These are phyloP conservation scores for Capronia epimyces DNA, from an alignment of 2,329 filamentous ascomycete species.

Conservation along the genomic window DNA sequence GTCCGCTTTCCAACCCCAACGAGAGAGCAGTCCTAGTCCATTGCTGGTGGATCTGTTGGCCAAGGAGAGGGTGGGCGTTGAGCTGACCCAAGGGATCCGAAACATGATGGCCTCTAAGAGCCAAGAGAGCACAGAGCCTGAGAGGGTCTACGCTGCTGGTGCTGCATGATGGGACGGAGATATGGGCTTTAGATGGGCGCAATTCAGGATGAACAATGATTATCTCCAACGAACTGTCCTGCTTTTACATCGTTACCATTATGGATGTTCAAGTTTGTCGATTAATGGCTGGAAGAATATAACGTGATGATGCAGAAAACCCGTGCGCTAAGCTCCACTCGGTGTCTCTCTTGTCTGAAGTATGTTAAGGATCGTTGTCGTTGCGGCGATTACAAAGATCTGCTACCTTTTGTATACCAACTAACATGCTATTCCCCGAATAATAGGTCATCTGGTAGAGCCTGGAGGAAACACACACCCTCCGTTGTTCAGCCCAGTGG, in stretches of 20 bases:
- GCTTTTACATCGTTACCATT: background rate
- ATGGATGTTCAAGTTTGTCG: background rate
- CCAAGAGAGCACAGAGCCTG: slow-evolving; percentile 13
- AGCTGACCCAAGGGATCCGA: slow-evolving; percentile 56
- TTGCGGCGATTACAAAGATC: no score
- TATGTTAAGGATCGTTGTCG: no score
- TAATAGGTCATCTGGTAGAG: no score
- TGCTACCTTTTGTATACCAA: no score
- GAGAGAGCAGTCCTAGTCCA: slow-evolving; percentile 81
- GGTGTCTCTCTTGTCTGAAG: no score
- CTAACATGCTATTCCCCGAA: no score
- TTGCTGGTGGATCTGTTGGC: slow-evolving; percentile 84
- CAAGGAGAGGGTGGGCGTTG: slow-evolving; percentile 91
- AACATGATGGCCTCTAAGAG: slow-evolving; percentile 33
- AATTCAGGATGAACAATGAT: background rate
- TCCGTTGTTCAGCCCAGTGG: no score
- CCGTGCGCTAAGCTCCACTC: background rate
- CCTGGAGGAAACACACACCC: no score
- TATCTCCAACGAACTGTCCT: background rate
- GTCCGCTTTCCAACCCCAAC: slow-evolving; percentile 61
- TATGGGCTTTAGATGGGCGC: background rate
- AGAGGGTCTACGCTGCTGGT: slow-evolving; percentile 27
- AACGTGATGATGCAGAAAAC: background rate
- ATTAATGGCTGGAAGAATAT: background rate
- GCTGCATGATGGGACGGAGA: slow-evolving; percentile 20